phyloP scores from a whole-genome alignment of 768 basidiomycete genomes.

The Termitomyces sp. region DNA sequence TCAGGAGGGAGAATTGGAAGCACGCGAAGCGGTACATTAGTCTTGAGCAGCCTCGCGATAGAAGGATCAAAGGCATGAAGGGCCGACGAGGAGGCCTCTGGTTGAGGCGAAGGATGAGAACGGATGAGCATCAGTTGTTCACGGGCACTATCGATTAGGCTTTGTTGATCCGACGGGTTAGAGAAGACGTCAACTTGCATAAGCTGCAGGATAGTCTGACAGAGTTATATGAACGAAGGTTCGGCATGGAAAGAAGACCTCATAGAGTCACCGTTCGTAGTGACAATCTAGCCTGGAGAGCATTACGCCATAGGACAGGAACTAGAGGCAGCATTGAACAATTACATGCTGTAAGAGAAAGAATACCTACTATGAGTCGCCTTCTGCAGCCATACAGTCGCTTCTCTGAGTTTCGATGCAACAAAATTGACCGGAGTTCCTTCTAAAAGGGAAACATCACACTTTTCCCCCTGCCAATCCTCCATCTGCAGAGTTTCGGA shows the following conservation, averaged over 20 bases:
- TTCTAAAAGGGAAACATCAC: slow-evolving; percentile 72
- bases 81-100: slow-evolving; percentile 39
- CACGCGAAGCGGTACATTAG: slow-evolving; percentile 63
- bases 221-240: background rate
- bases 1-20: slow-evolving; percentile 43
- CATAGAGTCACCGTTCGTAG: slow-evolving; percentile 47
- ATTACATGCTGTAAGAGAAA: background rate
- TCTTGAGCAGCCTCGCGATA: slow-evolving; percentile 60
- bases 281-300: slow-evolving; percentile 44
- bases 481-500: slow-evolving; percentile 48
- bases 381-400: slow-evolving; percentile 51
- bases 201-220: slow-evolving; percentile 44
- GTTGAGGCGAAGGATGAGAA: slow-evolving; percentile 28
- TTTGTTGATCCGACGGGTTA: slow-evolving; percentile 28
- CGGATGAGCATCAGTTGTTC: slow-evolving; percentile 35
- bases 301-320: slow-evolving; percentile 40
- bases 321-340: slow-evolving; percentile 23
- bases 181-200: slow-evolving; percentile 36
- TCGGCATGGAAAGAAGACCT: background rate
- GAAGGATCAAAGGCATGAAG: slow-evolving; percentile 57
- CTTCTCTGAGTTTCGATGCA: slow-evolving; percentile 50
- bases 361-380: slow-evolving; percentile 33
- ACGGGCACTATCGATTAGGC: slow-evolving; percentile 33
- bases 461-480: slow-evolving; percentile 90
- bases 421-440: slow-evolving; percentile 49